Evolutionary conservation across 208 protist species (phyloP).

Genomic region (Wallacemonas sp.): DNA sequence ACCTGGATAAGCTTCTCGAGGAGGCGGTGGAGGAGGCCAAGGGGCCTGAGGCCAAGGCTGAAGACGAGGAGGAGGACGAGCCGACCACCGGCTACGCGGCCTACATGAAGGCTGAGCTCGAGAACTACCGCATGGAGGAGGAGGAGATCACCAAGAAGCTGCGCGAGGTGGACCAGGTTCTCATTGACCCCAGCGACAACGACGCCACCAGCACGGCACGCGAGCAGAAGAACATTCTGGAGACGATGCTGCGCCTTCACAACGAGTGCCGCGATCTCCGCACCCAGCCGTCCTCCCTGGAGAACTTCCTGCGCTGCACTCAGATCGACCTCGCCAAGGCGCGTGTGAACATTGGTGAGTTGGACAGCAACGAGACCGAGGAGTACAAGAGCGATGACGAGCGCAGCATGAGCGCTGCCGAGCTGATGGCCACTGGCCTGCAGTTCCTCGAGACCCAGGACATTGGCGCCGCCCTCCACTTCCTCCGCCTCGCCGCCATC

Average conservation of each 20-base stretch:
- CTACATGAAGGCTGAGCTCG: constrained; percentile 75
- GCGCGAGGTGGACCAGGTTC: constrained; percentile 37
- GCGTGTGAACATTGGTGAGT: constrained; percentile 75
- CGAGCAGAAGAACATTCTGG: constrained; percentile 62
- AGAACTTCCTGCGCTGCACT: constrained; percentile 65
- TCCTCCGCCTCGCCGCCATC: constrained; percentile 87
- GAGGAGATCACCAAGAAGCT: constrained; percentile 74
- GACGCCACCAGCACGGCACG: constrained; percentile 36
- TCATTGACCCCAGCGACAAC: constrained; percentile 32
- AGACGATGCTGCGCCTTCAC: constrained; percentile 77
- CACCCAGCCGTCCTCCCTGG: constrained; percentile 55
- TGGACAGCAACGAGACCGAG: constrained; percentile 66
- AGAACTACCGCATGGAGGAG: constrained; percentile 73
- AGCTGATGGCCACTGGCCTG: constrained; percentile 77
- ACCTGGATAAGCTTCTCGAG: constrained; percentile 79
- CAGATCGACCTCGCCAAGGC: constrained; percentile 80
- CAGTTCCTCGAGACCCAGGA: constrained; percentile 67
- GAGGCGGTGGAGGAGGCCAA: constrained; percentile 75
- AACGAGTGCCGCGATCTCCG: constrained; percentile 69
- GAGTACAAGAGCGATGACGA: constrained; percentile 75
- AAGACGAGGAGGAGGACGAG: constrained; percentile 25
- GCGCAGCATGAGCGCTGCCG: constrained; percentile 54
- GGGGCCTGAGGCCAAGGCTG: constrained; percentile 18
- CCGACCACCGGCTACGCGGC: constrained; percentile 29
- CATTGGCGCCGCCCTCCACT: constrained; percentile 70